phyloP scores from a whole-genome alignment of 2,329 filamentous ascomycete genomes.

The Penicillium sp. region DNA sequence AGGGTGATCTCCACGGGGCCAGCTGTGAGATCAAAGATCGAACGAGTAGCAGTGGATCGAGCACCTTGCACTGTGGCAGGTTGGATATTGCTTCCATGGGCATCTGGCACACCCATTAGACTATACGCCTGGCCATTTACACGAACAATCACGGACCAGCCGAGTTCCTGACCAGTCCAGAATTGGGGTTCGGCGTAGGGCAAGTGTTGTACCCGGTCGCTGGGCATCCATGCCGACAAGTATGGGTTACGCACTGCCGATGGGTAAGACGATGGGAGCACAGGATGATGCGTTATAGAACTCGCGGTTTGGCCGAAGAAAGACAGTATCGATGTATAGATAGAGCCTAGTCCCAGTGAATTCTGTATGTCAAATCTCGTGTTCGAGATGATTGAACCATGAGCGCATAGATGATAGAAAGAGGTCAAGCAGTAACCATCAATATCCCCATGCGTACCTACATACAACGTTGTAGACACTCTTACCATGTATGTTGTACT shows the following conservation, averaged over 20 bases:
- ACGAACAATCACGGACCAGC: conserved; percentile 45
- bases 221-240: conserved; percentile 47
- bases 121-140: conserved; percentile 44
- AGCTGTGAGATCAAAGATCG: conserved; percentile 41
- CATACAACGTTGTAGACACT: no score
- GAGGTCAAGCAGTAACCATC: no score
- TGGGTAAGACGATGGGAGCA: conserved; percentile 45
- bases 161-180: conserved; percentile 44
- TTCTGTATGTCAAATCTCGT: conserved; percentile 18
- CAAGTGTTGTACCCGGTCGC: conserved; percentile 37
- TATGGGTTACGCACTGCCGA: conserved; percentile 47
- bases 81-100: conserved; percentile 23
- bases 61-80: conserved; percentile 37
- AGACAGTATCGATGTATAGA: conserved; percentile 23
- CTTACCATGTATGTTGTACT: no score
- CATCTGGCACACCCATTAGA: conserved; percentile 41
- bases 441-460: no score
- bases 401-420: not conserved
- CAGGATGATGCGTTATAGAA: conserved; percentile 24
- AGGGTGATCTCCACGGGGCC: conserved; percentile 37
- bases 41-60: conserved; percentile 46
- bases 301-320: conserved; percentile 12
- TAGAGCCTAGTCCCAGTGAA: conserved; percentile 22
- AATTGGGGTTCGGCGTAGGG: conserved; percentile 44
- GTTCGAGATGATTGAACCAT: not conserved